These are phyloP conservation scores for Lithohypha guttulata DNA, from an alignment of 2,329 filamentous ascomycete genomes.

Conservation along the genomic window DNA sequence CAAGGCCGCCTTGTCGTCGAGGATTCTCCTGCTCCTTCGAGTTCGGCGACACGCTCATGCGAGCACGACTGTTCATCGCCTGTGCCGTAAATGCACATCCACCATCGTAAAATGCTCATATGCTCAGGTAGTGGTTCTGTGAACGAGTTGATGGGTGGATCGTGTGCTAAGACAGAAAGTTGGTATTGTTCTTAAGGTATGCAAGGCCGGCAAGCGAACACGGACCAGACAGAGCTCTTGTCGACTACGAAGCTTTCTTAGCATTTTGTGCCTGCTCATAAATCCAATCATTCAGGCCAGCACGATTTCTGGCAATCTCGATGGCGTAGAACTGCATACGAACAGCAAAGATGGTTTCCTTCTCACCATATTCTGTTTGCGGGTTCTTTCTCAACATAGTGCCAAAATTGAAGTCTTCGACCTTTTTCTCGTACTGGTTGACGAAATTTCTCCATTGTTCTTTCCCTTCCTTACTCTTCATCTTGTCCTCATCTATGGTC, in stretches of 20 bases:
- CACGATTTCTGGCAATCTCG: conserved; percentile 67
- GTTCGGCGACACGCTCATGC: conserved; percentile 1
- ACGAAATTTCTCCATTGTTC: conserved; percentile 91
- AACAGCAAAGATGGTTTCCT: conserved; percentile 82
- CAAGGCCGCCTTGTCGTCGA: background rate
- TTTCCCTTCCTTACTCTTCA: conserved; percentile 97
- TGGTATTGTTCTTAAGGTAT: conserved; percentile 25
- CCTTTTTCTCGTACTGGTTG: conserved; percentile 81
- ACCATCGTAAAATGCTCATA: too few relatives aligned
- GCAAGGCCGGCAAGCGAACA: background rate
- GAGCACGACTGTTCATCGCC: too few relatives aligned
- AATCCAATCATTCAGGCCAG: conserved; percentile 92
- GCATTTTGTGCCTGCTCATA: conserved; percentile 69
- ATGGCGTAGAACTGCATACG: conserved; percentile 78
- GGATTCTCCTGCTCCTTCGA: background rate
- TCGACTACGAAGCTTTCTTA: conserved; percentile 25
- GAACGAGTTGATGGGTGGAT: too few relatives aligned
- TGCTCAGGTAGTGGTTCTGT: too few relatives aligned
- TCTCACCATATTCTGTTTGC: conserved; percentile 72
- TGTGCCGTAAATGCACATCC: too few relatives aligned
- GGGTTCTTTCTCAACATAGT: conserved; percentile 76
- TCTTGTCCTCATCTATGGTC: conserved; percentile 78
- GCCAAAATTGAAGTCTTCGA: conserved; percentile 98
- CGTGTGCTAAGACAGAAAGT: conserved; percentile 10
- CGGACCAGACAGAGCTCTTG: too few relatives aligned